phyloP scores from a whole-genome alignment of 495 filamentous ascomycete species.

The Aspergillus cristatus region DNA sequence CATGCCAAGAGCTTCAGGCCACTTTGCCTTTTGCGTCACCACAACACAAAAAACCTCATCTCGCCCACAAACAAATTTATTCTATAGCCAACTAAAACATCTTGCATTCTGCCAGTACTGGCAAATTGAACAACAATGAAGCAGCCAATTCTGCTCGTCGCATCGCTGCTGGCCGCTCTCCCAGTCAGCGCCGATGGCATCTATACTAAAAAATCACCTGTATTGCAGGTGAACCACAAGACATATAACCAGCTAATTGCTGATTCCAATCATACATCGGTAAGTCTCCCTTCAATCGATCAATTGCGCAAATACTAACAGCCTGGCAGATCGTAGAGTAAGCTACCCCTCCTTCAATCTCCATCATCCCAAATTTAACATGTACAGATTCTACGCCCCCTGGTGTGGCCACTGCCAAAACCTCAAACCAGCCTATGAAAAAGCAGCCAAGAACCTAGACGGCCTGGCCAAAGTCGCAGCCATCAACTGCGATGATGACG shows the following conservation, averaged over 20 bases:
- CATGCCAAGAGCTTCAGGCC: constrained; percentile 42
- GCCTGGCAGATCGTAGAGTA: constrained; percentile 56
- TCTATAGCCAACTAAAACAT: neutral
- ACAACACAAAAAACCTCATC: no score
- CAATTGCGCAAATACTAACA: constrained; percentile 9
- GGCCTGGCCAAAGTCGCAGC: constrained; percentile 92
- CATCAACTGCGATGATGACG: constrained; percentile 90
- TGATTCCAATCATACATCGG: constrained; percentile 83
- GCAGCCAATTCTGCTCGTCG: constrained; percentile 32
- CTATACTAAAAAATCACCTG: constrained; percentile 80
- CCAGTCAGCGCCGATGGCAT: constrained; percentile 58
- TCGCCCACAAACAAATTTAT: constrained; percentile 2
- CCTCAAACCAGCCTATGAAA: constrained; percentile 92
- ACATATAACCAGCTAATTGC: constrained; percentile 78
- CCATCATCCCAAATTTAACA: no score
- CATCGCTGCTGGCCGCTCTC: constrained; percentile 48
- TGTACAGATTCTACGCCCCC: constrained; percentile 88
- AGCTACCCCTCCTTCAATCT: constrained; percentile 21
- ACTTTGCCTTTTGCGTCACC: constrained; percentile 33
- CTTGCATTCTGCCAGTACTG: constrained; percentile 2
- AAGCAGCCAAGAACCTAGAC: constrained; percentile 77
- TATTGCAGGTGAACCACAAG: constrained; percentile 77
- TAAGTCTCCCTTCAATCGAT: constrained; percentile 35
- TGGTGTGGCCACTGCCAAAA: constrained; percentile 97
- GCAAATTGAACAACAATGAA: constrained; percentile 5